A percentile compares a stretch with the other conserved stretches of the same genome.
Evolutionary conservation across 148 eudicot genomes (phyloP).

Genomic region (Polygonum aviculare): DNA sequence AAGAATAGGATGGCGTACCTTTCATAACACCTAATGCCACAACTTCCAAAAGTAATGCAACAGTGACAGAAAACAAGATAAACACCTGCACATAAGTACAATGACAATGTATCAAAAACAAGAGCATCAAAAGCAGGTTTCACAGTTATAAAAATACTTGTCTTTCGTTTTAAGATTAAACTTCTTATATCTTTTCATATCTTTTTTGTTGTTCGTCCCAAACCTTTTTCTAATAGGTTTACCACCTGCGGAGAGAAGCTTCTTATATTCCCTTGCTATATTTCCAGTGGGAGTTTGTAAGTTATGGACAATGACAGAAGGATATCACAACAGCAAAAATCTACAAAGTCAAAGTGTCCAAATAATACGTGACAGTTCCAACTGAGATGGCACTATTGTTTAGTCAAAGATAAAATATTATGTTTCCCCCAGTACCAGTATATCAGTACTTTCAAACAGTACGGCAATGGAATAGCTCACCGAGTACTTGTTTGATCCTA

Average conservation of each 20-base stretch:
- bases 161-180: background rate
- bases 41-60: conserved; percentile 58
- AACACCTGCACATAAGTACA: conserved; percentile 54
- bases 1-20: conserved; percentile 34
- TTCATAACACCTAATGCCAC: conserved; percentile 42
- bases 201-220: no score
- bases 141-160: background rate
- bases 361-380: background rate
- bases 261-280: background rate
- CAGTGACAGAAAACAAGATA: conserved; percentile 51
- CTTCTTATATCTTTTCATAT: background rate
- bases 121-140: background rate
- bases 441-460: background rate
- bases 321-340: background rate
- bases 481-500: conserved; percentile 88
- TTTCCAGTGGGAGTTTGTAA: background rate
- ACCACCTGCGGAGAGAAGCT: no score
- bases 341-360: background rate
- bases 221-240: no score
- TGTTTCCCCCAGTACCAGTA: background rate
- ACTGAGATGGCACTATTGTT: background rate
- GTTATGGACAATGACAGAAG: background rate
- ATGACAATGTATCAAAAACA: background rate
- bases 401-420: background rate
- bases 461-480: conserved; percentile 33